These are phyloP conservation scores for Pseudogymnoascus sp. DNA, from an alignment of 2,329 filamentous ascomycete genomes.

Conservation along the genomic window DNA sequence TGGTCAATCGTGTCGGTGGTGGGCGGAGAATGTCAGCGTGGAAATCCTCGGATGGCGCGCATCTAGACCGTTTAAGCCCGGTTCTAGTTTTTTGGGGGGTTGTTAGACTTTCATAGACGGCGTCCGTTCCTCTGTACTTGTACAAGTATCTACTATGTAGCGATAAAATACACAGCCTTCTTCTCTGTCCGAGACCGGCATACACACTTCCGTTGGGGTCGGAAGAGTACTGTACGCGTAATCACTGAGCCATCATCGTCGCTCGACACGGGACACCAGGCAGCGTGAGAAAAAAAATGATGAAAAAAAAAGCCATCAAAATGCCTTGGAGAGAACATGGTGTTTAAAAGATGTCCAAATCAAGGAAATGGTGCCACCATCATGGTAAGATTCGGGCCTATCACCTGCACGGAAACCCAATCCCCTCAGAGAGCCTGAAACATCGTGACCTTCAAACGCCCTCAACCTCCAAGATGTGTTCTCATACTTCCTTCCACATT, in stretches of 20 bases:
- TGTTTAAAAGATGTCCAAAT: not conserved
- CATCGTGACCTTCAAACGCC: not conserved
- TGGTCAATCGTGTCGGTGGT: not conserved
- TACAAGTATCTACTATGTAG: not conserved
- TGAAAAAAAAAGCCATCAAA: not conserved
- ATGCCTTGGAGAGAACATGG: not conserved
- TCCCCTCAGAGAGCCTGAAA: not conserved
- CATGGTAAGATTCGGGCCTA: not conserved
- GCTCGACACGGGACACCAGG: not conserved
- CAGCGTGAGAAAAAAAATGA: not conserved
- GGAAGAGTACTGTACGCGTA: not conserved
- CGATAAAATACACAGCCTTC: not conserved
- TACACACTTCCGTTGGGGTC: not conserved
- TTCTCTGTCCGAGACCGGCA: not conserved
- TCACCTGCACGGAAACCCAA: not conserved
- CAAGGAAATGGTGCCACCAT: not conserved
- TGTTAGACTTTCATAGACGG: not conserved
- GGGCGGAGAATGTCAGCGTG: conserved; percentile 1
- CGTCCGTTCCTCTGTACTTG: not conserved
- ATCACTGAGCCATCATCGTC: not conserved
- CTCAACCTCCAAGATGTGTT: not conserved
- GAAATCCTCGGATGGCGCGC: not conserved
- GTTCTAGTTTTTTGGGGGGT: not conserved
- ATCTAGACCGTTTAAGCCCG: not conserved
- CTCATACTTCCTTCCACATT: not conserved